These are phyloP conservation scores for Skeletonema tropicum DNA, from an alignment of 108 stramenopile genomes.

Conservation along the genomic window DNA sequence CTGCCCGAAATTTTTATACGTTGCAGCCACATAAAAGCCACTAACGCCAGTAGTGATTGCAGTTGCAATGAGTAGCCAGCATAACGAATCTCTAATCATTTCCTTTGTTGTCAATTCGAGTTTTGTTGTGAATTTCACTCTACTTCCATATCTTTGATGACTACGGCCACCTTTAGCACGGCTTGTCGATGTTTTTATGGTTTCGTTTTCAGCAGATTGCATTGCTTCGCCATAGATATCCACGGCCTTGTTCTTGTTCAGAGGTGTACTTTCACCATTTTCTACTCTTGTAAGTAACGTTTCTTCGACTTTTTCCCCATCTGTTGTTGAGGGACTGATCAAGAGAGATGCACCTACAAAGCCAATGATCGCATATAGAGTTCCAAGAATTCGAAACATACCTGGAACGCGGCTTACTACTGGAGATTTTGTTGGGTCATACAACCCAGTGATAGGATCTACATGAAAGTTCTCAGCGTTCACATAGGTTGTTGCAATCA, in stretches of 20 bases:
- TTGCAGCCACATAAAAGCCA: slow-evolving; percentile 45
- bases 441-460: slow-evolving; percentile 37
- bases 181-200: not conserved
- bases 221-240: slow-evolving; percentile 20
- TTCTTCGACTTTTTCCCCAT: slow-evolving; percentile 7
- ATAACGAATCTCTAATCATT: slow-evolving; percentile 49
- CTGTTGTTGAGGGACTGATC: slow-evolving; percentile 22
- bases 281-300: slow-evolving; percentile 1
- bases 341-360: slow-evolving; percentile 46
- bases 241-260: slow-evolving; percentile 18
- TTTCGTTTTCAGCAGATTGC: not conserved
- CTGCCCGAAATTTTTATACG: slow-evolving; percentile 45
- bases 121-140: slow-evolving; percentile 40
- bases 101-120: slow-evolving; percentile 40
- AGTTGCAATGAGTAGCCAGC: slow-evolving; percentile 44
- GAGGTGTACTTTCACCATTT: slow-evolving; percentile 20
- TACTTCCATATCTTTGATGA: slow-evolving; percentile 43
- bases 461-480: slow-evolving; percentile 48
- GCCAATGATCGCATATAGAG: slow-evolving; percentile 41
- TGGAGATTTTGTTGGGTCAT: slow-evolving; percentile 39
- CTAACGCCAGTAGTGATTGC: slow-evolving; percentile 42
- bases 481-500: slow-evolving; percentile 50
- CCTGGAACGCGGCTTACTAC: slow-evolving; percentile 46
- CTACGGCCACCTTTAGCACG: slow-evolving; percentile 22
- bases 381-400: slow-evolving; percentile 33